Conservation (phyloP, 768 basidiomycete genomes). For the Clitopilus passeckerianus region DNA sequence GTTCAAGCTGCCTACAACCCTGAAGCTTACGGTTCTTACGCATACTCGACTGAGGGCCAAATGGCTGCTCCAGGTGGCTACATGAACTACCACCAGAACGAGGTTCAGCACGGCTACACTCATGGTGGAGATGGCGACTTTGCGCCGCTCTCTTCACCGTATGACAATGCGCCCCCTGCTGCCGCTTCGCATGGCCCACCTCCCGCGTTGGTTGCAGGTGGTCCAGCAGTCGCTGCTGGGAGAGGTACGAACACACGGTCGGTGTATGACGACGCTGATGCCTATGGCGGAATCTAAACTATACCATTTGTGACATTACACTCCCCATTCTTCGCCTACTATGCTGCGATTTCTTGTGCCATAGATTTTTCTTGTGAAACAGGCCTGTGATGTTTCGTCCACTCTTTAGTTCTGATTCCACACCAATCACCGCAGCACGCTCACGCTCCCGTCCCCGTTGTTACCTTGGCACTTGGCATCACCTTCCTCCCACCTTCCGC, state of each 20-base stretch:
- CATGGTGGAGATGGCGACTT: conserved; percentile 11
- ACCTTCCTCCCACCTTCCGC: background rate
- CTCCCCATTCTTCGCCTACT: too few relatives aligned
- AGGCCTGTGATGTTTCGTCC: background rate
- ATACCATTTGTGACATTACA: conserved; percentile 2
- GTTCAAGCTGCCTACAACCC: conserved; percentile 31
- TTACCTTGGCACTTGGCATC: conserved; percentile 4
- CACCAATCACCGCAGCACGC: background rate
- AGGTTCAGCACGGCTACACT: conserved; percentile 13
- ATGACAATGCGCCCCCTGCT: conserved; percentile 1
- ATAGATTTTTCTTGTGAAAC: conserved; percentile 1
- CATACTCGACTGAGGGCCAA: conserved; percentile 27
- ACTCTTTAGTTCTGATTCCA: background rate
- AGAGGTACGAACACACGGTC: conserved; percentile 10
- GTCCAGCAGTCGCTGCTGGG: conserved; percentile 13
- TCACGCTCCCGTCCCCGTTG: background rate
- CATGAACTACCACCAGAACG: conserved; percentile 11
- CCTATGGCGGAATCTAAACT: conserved; percentile 30
- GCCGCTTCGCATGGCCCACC: background rate
- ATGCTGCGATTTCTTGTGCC: background rate
- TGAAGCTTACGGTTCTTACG: conserved; percentile 40
- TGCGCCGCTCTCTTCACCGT: conserved; percentile 11
- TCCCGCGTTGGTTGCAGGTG: conserved; percentile 16
- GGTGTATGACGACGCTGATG: conserved; percentile 24
- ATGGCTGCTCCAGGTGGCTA: conserved; percentile 16